phyloP scores from a whole-genome alignment of 2,329 filamentous ascomycete genomes.

The Septoria petroselini region DNA sequence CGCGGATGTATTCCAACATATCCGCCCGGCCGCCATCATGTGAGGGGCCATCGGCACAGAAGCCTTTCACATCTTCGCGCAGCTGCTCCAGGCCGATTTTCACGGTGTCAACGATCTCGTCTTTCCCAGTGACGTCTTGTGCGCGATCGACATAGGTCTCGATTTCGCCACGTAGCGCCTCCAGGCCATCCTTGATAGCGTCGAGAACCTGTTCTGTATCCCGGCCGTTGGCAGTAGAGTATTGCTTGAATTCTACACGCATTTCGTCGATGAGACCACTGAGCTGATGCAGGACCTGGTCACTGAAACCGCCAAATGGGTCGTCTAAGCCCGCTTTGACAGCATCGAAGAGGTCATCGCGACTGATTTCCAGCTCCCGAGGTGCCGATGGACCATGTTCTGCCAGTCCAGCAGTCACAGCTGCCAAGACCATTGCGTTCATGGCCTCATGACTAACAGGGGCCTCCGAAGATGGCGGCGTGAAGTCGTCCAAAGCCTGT shows the following conservation, averaged over 20 bases:
- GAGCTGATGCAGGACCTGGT: constrained; percentile 59
- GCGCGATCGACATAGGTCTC: constrained; percentile 75
- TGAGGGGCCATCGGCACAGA: constrained; percentile 44
- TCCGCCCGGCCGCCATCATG: constrained; percentile 46
- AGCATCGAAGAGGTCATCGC: constrained; percentile 57
- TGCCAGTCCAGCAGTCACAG: constrained; percentile 58
- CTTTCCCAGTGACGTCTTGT: constrained; percentile 65
- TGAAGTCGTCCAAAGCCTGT: constrained; percentile 82
- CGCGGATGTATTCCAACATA: constrained; percentile 51
- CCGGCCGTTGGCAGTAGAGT: constrained; percentile 71
- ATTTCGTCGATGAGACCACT: constrained; percentile 60
- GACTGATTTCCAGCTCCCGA: constrained; percentile 47
- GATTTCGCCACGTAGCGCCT: constrained; percentile 74
- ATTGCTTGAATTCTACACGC: constrained; percentile 69
- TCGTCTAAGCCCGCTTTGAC: constrained; percentile 57
- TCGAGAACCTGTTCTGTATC: constrained; percentile 88
- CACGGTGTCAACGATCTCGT: constrained; percentile 72
- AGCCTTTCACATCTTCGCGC: constrained; percentile 59
- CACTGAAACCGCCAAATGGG: constrained; percentile 53
- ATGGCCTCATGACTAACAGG: constrained; percentile 48
- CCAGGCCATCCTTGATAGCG: constrained; percentile 81
- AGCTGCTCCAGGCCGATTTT: constrained; percentile 62
- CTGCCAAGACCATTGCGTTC: constrained; percentile 55
- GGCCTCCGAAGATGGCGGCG: constrained; percentile 45
- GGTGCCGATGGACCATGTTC: constrained; percentile 43